Base-by-base conservation (phyloP, 1,139 yeast genomes). In the Yamadazyma triangularis region DNA sequence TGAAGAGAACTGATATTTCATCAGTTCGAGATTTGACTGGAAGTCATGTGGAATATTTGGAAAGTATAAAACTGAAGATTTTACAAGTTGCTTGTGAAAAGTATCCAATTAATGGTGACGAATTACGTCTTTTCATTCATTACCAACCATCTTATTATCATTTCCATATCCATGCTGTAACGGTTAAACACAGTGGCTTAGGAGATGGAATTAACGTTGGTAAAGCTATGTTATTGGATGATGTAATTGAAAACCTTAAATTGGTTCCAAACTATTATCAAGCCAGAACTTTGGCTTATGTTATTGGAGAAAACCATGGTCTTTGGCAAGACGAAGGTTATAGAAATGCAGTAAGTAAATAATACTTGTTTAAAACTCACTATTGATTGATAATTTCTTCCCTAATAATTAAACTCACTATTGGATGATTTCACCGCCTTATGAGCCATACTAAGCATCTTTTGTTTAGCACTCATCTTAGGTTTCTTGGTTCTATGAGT, bases 111-210 rank as follows among this genome's bases (percentile, higher is more conserved):
- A 39, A 28, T 2, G 44, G 49, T 2, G 78, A 78, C 46, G 73
- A 79, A 42, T 54, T 89, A 44, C 72, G 94, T 39, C 54, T 87
- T 2, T 89, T 82, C 50, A 70, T 88, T 31, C 97, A 88, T 53
- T 88, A 91, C 54, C 97, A 89, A 41, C 99, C 99, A 0, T 85
- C 96, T 0, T 91, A 91, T 53, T 91, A 91, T 51, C 97, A 91
- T 50, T 81, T 91, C 64, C 98, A 91, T 53, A 70, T 91, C 23
- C 98, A 91, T 51, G 79, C 85, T n/a, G 95, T 88, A 15, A 83
- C 82, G 45, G 67, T 84, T 6, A 67, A 60, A 15, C 85, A 84
- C 43, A 77, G 79, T 1, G 95, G 94, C 1, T 51, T 81, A 29
- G 91, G 88, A 6, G 76, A 74, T 38, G 84, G 89, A 2, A 72